A percentile compares a stretch with the other conserved stretches of the same genome.
Evolutionary conservation across 345 rosid genomes (phyloP).

Genomic region (Atalantia buxifolia): DNA sequence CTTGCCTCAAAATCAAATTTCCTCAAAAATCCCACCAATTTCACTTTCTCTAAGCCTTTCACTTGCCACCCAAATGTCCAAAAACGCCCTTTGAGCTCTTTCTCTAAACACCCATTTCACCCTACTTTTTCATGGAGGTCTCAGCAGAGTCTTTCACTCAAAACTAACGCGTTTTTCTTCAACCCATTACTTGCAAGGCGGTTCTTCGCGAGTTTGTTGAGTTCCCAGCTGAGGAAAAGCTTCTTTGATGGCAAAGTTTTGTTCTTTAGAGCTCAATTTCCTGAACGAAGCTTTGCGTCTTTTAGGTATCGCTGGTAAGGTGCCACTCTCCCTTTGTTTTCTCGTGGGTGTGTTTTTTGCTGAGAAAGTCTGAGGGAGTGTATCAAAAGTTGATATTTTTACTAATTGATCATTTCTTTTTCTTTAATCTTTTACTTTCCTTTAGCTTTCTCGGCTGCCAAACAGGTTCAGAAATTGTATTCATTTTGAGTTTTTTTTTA

Average conservation of each 20-base stretch:
- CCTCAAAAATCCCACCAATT: constrained; percentile 20
- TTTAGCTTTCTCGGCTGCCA: background rate
- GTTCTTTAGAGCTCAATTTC: constrained; percentile 27
- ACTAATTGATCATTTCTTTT: background rate
- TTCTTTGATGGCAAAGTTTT: constrained; percentile 32
- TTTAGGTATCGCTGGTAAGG: constrained; percentile 39
- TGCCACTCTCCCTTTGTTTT: background rate
- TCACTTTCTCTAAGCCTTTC: constrained; percentile 18
- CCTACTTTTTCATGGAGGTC: constrained; percentile 30
- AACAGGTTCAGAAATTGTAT: background rate
- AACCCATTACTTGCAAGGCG: constrained; percentile 30
- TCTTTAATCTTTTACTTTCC: background rate
- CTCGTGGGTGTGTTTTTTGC: background rate
- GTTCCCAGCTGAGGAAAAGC: constrained; percentile 26
- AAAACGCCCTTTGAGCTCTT: constrained; percentile 18
- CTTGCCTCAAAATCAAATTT: constrained; percentile 40
- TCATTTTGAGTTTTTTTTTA: background rate
- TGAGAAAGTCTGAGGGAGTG: background rate
- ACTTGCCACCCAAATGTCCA: constrained; percentile 18
- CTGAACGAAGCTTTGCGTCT: constrained; percentile 30
- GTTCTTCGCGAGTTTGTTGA: constrained; percentile 18
- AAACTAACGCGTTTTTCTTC: constrained; percentile 30
- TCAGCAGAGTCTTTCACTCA: constrained; percentile 11
- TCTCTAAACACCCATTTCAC: constrained; percentile 16
- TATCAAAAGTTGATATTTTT: background rate